These are phyloP conservation scores for Fraxinus latifolia DNA, from an alignment of 305 asterid species.

Conservation along the genomic window DNA sequence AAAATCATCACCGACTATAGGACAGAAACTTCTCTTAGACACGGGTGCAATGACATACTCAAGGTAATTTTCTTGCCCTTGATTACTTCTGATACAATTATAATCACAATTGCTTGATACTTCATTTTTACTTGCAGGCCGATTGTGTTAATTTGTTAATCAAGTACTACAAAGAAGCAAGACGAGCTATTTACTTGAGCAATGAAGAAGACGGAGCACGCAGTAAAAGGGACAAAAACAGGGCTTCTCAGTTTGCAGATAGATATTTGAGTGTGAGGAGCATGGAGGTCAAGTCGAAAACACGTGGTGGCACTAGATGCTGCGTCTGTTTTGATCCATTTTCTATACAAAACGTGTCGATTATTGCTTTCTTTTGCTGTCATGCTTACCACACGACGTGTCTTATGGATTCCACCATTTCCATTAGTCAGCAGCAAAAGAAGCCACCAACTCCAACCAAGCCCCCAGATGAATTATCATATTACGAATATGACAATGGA, in stretches of 20 bases:
- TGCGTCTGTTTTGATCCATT: slow-evolving; percentile 96
- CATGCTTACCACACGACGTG: slow-evolving; percentile 86
- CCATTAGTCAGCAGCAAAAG: slow-evolving; percentile 45
- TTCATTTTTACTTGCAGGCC: slow-evolving; percentile 49
- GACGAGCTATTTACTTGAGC: slow-evolving; percentile 70
- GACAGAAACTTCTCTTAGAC: slow-evolving; percentile 96
- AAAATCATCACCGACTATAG: slow-evolving; percentile 92
- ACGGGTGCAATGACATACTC: slow-evolving; percentile 88
- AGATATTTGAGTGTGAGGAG: slow-evolving; percentile 51
- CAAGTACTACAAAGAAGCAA: slow-evolving; percentile 92
- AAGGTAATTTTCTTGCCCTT: slow-evolving; percentile 49
- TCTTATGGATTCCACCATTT: slow-evolving; percentile 67
- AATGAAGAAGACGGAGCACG: slow-evolving; percentile 69
- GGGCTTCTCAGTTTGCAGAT: slow-evolving; percentile 33
- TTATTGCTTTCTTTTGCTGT: slow-evolving; percentile 82
- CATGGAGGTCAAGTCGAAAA: slow-evolving; percentile 72
- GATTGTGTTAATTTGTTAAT: slow-evolving; percentile 83
- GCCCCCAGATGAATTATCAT: slow-evolving; percentile 36
- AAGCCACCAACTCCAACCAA: slow-evolving; percentile 37
- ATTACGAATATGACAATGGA: slow-evolving; percentile 51
- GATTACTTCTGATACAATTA: neutral
- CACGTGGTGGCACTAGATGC: slow-evolving; percentile 76
- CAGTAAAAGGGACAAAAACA: slow-evolving; percentile 41
- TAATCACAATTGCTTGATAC: neutral
- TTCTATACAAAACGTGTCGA: slow-evolving; percentile 57